Conservation (phyloP, 306 rosid genomes). For the Fragaria ananassa region DNA sequence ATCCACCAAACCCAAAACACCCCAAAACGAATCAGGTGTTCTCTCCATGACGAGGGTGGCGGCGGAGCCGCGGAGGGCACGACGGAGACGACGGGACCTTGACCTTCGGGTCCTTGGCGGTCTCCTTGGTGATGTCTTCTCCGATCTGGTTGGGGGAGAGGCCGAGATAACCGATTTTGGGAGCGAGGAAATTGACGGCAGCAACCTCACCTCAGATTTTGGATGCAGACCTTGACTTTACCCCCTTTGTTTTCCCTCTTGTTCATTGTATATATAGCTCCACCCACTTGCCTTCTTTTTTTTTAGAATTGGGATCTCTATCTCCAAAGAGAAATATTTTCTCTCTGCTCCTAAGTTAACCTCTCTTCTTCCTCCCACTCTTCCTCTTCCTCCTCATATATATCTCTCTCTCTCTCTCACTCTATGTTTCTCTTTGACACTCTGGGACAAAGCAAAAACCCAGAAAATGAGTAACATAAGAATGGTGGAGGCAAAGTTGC, state of each 20-base stretch:
- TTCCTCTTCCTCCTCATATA: not conserved
- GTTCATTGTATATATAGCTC: slow-evolving; percentile 33
- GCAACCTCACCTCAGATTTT: no score
- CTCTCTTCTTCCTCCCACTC: not conserved
- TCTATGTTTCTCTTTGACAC: not conserved
- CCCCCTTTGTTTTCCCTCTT: slow-evolving; percentile 14
- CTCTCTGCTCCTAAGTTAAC: not conserved
- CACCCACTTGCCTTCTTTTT: slow-evolving; percentile 21
- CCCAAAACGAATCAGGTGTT: no score
- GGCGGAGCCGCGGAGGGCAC: no score
- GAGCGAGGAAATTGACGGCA: no score
- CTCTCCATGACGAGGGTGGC: no score
- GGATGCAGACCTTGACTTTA: slow-evolving; percentile 25
- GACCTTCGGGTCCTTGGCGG: no score
- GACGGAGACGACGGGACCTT: no score
- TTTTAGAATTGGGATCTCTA: slow-evolving; percentile 7
- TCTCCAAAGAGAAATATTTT: not conserved
- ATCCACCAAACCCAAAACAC: no score
- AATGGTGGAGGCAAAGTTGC: slow-evolving; percentile 76
- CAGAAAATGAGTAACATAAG: slow-evolving; percentile 64
- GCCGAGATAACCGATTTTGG: no score
- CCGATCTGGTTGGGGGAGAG: no score
- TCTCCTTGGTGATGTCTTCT: no score
- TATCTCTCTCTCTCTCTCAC: not conserved
- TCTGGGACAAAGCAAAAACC: not conserved